Base-by-base conservation (phyloP, 2,329 filamentous ascomycete genomes). In the Fusarium coffeatum region DNA sequence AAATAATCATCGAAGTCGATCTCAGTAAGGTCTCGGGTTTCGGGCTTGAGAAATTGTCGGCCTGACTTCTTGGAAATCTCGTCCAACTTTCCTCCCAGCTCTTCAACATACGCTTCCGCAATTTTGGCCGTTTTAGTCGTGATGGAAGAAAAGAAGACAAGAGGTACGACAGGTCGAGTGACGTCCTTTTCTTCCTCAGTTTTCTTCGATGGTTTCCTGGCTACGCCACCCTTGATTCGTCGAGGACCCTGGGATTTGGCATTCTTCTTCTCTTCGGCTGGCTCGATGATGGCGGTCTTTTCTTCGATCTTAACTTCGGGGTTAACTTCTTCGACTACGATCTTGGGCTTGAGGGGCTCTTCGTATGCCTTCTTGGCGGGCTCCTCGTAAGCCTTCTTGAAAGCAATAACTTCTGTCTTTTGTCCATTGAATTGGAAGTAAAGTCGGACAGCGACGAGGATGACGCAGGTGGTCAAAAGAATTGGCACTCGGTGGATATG, bases 1-100 rank as follows among this genome's bases (percentile, higher is more conserved):
- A 98, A 98, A 80, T 92, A 97, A 76, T 98, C 94, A 74, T 99
- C 95, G 74, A 95, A 93, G 74, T 98, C 95, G 55, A 97, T 87
- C 66, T 97, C 90, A 4, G 94, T 90, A 27, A 98, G 82, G 75
- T 98, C 93, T 60, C 92, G 84, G 13, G 93, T 80, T 75, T 92
- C 84, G 2, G 93, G 90, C 40, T 87, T 81, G 1, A 85, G 76
- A 68, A 87, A 87, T 8, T 75, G 74, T 28, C 79, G 79, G 6
- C 75, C 76, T 0, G 78, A 76, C 18, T 79, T 76, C 51, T 74
- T 72, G 12, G 79, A 75, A 13, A 92, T 81, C 16, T 82, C 79
- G 10, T 86, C 81, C 20, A 92, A 84, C 18, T 87, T 74, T 71
- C 76, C 65, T 22, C 83, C 83, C 28, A 95, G 78, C 2, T 82